phyloP scores from a whole-genome alignment of 495 filamentous ascomycete genomes.

The Amorphotheca resinae region DNA sequence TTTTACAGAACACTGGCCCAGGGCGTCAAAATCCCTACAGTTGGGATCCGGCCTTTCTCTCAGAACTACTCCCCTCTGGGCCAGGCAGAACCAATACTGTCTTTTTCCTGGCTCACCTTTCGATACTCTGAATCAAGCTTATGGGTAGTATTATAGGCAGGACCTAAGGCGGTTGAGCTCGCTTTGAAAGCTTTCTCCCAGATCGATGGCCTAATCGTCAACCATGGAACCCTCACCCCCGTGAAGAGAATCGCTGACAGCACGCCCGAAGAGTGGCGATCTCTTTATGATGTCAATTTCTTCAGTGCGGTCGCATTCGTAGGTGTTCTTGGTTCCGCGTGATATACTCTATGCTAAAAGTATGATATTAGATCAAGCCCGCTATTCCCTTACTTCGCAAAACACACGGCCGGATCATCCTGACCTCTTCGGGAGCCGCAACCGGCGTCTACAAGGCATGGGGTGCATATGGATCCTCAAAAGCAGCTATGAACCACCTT shows the following conservation, averaged over 20 bases:
- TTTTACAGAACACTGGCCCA: no score
- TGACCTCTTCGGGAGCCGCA: slow-evolving; percentile 68
- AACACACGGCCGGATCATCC: slow-evolving; percentile 55
- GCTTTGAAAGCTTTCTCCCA: slow-evolving; percentile 53
- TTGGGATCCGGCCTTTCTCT: no score
- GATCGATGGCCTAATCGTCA: slow-evolving; percentile 74
- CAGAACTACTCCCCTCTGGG: no score
- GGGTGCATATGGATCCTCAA: slow-evolving; percentile 70
- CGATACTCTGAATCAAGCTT: background rate
- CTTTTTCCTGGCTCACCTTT: no score
- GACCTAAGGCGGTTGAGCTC: slow-evolving; percentile 45
- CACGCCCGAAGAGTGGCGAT: slow-evolving; percentile 57
- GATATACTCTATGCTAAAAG: no score
- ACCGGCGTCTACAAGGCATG: slow-evolving; percentile 56
- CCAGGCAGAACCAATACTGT: no score
- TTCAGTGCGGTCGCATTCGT: slow-evolving; percentile 71
- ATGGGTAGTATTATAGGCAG: slow-evolving; percentile 29
- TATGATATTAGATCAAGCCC: slow-evolving; percentile 59
- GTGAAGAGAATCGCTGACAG: slow-evolving; percentile 58
- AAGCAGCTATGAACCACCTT: slow-evolving; percentile 82
- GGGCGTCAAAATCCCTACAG: no score
- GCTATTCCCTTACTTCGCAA: slow-evolving; percentile 59
- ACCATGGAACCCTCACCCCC: slow-evolving; percentile 73
- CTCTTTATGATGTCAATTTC: slow-evolving; percentile 70
- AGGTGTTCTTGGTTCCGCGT: no score